These are phyloP conservation scores for Amaranthus cruentus DNA, from an alignment of 148 eudicot genomes.

Conservation along the genomic window DNA sequence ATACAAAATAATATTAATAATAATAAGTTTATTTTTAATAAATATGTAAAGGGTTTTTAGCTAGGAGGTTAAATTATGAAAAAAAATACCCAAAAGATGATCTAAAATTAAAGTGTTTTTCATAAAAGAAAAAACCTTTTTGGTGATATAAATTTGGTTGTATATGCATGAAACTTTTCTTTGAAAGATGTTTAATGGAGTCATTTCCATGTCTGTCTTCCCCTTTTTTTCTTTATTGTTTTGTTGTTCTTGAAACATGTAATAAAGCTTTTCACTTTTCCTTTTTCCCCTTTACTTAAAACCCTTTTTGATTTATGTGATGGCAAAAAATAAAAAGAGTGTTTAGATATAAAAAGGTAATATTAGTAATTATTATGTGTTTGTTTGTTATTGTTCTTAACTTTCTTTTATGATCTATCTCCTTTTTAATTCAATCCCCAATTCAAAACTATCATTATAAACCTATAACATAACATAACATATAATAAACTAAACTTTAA, in stretches of 20 bases:
- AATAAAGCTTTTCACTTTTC: conserved; percentile 33
- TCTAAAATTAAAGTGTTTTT: conserved; percentile 6
- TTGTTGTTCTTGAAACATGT: conserved; percentile 35
- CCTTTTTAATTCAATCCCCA: conserved; percentile 29
- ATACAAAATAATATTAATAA: no score
- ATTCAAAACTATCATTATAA: conserved; percentile 14
- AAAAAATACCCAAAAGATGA: conserved; percentile 23
- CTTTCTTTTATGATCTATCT: conserved; percentile 23
- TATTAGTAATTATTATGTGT: conserved; percentile 32
- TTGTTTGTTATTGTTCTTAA: conserved; percentile 8
- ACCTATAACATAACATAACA: background rate
- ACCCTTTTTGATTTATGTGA: conserved; percentile 35
- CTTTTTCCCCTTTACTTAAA: conserved; percentile 6
- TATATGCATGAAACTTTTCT: conserved; percentile 39
- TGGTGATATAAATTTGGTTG: conserved; percentile 24
- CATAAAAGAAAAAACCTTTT: conserved; percentile 16
- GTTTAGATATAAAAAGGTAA: conserved; percentile 30
- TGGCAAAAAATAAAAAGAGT: conserved; percentile 19
- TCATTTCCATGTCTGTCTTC: conserved; percentile 35
- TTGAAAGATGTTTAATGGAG: conserved; percentile 37
- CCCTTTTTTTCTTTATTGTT: conserved; percentile 19
- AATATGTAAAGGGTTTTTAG: conserved; percentile 13
- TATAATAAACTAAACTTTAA: conserved; percentile 2
- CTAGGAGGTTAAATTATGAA: conserved; percentile 16
- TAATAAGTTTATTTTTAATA: background rate